phyloP scores from a whole-genome alignment of 2,329 filamentous ascomycete species.

The Aspergillus sp. region DNA sequence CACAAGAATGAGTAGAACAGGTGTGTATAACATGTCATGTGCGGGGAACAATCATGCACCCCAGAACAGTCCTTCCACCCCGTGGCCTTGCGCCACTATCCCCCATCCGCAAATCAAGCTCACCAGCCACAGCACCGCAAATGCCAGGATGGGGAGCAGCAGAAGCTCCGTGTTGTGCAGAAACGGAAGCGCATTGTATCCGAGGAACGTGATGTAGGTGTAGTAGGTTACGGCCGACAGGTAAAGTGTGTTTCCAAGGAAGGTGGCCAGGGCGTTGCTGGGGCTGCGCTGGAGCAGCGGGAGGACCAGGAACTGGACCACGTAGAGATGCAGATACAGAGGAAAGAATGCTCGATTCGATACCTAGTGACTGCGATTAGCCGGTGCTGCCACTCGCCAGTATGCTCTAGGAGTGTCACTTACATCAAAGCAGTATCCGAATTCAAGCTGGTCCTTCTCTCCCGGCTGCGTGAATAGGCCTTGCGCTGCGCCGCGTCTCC shows the following conservation, averaged over 20 bases:
- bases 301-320: slow-evolving; percentile 67
- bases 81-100: slow-evolving; percentile 46
- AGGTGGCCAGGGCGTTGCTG: slow-evolving; percentile 49
- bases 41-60: slow-evolving; percentile 33
- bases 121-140: slow-evolving; percentile 60
- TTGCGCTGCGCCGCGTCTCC: slow-evolving; percentile 51
- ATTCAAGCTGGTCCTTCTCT: slow-evolving; percentile 63
- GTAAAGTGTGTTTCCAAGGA: slow-evolving; percentile 67
- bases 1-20: neutral
- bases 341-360: slow-evolving; percentile 69
- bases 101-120: slow-evolving; percentile 52
- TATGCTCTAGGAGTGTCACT: slow-evolving; percentile 23
- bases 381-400: neutral
- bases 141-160: slow-evolving; percentile 61
- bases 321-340: slow-evolving; percentile 66
- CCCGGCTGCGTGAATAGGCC: slow-evolving; percentile 61
- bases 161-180: slow-evolving; percentile 67
- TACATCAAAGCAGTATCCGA: slow-evolving; percentile 72
- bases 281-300: slow-evolving; percentile 53
- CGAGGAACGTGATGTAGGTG: slow-evolving; percentile 68
- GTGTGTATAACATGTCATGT: neutral
- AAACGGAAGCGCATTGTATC: slow-evolving; percentile 69
- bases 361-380: slow-evolving; percentile 43
- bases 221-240: slow-evolving; percentile 67
- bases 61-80: slow-evolving; percentile 48